phyloP scores from a whole-genome alignment of 805 yeast genomes.

The Kluyveromyces nonfermentans region DNA sequence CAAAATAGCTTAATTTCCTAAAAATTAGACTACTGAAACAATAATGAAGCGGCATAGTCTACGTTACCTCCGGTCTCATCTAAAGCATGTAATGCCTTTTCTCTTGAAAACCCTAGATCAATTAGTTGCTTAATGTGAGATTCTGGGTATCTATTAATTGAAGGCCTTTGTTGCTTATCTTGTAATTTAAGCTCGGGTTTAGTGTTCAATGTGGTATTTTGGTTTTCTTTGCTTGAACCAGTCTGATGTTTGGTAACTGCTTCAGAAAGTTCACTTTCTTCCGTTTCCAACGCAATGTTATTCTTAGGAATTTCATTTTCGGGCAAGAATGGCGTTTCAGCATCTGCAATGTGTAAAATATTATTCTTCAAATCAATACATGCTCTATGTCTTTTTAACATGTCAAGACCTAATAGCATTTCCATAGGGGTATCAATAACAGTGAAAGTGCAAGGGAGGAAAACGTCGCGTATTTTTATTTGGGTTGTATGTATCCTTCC shows the following conservation, averaged over 20 bases:
- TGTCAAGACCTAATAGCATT: constrained; percentile 77
- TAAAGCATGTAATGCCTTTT: constrained; percentile 58
- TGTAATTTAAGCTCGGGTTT: not conserved
- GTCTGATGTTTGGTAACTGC: not conserved
- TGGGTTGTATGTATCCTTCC: constrained; percentile 90
- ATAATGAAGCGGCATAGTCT: constrained; percentile 75
- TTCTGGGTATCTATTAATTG: constrained; percentile 25
- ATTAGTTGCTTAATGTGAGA: constrained; percentile 38
- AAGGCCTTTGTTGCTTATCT: not conserved
- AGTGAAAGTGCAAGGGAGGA: constrained; percentile 58
- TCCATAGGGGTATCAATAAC: constrained; percentile 68
- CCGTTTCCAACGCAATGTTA: constrained; percentile 11
- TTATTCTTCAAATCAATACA: constrained; percentile 62
- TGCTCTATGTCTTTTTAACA: constrained; percentile 85
- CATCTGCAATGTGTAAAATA: constrained; percentile 59
- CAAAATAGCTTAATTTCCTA: not conserved
- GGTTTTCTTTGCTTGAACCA: not conserved
- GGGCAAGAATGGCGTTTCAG: constrained; percentile 59
- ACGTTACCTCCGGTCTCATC: constrained; percentile 63
- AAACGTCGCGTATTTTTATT: constrained; percentile 58
- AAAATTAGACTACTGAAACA: constrained; percentile 35
- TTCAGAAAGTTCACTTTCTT: not conserved
- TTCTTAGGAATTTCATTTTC: constrained; percentile 59
- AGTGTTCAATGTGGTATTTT: not conserved
- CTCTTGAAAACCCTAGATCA: constrained; percentile 60